A percentile compares a stretch with the other conserved stretches of the same genome.
Evolutionary conservation across 208 protist genomes (phyloP).

Genomic region (Sergeia podlipaevii): DNA sequence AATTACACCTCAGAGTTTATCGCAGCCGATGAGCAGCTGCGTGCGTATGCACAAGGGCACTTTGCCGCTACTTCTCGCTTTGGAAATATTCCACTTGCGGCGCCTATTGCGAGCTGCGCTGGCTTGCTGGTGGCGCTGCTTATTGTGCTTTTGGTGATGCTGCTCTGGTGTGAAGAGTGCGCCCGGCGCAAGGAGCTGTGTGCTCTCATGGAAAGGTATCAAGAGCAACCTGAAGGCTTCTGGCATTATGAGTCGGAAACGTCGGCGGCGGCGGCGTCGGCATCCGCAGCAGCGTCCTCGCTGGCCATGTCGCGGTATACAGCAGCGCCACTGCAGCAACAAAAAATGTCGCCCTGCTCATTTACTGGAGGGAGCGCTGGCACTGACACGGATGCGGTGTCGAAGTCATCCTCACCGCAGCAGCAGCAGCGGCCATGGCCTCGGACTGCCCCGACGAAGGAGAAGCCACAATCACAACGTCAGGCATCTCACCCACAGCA

Average conservation of each 20-base stretch:
- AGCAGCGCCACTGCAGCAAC: too few relatives aligned
- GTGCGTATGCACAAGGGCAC: not conserved
- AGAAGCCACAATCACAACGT: too few relatives aligned
- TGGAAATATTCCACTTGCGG: slow-evolving; percentile 10
- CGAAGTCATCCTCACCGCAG: too few relatives aligned
- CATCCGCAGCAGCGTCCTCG: too few relatives aligned
- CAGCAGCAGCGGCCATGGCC: too few relatives aligned
- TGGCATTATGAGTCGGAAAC: not conserved
- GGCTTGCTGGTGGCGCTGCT: slow-evolving; percentile 12
- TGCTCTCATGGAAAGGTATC: not conserved
- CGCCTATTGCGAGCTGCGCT: slow-evolving; percentile 11
- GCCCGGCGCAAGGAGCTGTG: slow-evolving; percentile 1
- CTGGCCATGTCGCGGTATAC: too few relatives aligned
- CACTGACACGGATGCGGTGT: too few relatives aligned
- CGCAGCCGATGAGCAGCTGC: not conserved
- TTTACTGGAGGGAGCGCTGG: too few relatives aligned
- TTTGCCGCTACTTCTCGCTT: too few relatives aligned
- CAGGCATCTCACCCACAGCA: too few relatives aligned
- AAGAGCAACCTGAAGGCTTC: not conserved
- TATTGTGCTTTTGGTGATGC: slow-evolving; percentile 13
- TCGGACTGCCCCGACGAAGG: too few relatives aligned
- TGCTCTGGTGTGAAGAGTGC: slow-evolving; percentile 2
- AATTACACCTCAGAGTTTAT: slow-evolving; percentile 1
- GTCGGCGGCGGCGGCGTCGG: slow-evolving; percentile 1
- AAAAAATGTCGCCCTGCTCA: too few relatives aligned